Evolutionary conservation across 2,329 filamentous ascomycete species (phyloP).

Genomic region (Sporothrix schenckii): DNA sequence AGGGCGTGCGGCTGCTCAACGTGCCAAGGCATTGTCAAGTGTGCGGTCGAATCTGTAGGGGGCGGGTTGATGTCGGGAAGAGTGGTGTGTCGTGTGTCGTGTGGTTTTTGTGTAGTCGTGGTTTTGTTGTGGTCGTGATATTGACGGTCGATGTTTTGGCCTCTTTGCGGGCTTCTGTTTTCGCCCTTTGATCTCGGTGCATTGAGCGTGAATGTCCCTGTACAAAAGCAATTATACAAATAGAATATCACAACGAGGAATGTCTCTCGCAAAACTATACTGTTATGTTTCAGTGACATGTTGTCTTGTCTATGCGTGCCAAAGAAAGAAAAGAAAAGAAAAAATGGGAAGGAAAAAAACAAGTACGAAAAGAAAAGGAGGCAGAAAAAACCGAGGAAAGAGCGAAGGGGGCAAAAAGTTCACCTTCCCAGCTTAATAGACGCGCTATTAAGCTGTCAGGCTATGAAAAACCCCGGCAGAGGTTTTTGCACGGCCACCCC

Average conservation of each 20-base stretch:
- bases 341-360: no score
- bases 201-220: neutral
- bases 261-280: neutral
- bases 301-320: neutral
- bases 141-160: neutral
- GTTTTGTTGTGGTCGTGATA: neutral
- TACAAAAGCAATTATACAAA: neutral
- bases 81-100: no score
- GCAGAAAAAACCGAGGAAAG: neutral
- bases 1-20: constrained; percentile 18
- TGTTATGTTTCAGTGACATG: neutral
- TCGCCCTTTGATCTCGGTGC: neutral
- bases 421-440: neutral
- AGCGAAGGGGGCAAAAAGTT: neutral
- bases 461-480: constrained; percentile 11
- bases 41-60: constrained; percentile 1
- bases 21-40: neutral
- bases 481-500: constrained; percentile 1
- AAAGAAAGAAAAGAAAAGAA: neutral
- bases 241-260: neutral
- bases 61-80: neutral
- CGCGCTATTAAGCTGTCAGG: neutral
- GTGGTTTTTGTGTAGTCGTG: neutral
- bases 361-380: neutral
- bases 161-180: neutral